phyloP scores from a whole-genome alignment of 148 eudicot genomes.

The Camellia sinensis region DNA sequence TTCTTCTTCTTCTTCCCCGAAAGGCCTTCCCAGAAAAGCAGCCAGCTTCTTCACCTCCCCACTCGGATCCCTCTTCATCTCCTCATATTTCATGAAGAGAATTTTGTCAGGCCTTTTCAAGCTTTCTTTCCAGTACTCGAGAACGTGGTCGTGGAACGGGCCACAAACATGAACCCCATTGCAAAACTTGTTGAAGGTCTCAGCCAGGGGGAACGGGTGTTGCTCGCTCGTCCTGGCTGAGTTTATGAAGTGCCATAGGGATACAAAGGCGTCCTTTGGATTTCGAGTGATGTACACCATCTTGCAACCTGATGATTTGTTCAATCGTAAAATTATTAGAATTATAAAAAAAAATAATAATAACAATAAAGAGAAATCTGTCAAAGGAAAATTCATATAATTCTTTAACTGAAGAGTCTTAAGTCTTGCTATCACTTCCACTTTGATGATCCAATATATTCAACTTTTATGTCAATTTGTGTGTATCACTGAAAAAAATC shows the following conservation, averaged over 20 bases:
- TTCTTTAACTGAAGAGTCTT: too few relatives aligned
- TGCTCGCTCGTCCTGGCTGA: conserved; percentile 1
- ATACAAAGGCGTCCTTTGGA: conserved; percentile 21
- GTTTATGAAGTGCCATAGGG: conserved; percentile 25
- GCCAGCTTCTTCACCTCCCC: conserved; percentile 27
- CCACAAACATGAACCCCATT: conserved; percentile 24
- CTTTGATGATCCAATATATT: too few relatives aligned
- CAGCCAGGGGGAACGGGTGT: neutral
- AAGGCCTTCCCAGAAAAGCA: conserved; percentile 25
- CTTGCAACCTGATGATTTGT: conserved; percentile 14
- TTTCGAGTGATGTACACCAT: conserved; percentile 22
- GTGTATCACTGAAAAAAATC: too few relatives aligned
- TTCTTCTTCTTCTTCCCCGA: conserved; percentile 23
- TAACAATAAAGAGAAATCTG: too few relatives aligned
- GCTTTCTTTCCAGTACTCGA: conserved; percentile 28
- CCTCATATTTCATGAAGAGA: conserved; percentile 30
- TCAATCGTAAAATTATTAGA: too few relatives aligned
- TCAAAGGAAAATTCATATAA: too few relatives aligned
- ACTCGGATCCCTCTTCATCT: conserved; percentile 23
- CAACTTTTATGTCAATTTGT: too few relatives aligned
- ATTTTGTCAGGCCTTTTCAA: conserved; percentile 26
- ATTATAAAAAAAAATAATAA: too few relatives aligned
- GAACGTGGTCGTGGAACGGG: conserved; percentile 14
- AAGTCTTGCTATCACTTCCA: too few relatives aligned
- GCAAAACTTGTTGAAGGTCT: conserved; percentile 21